A percentile compares a stretch with the other conserved stretches of the same genome.
phyloP scores from a whole-genome alignment of 768 basidiomycete genomes.

The Coprinopsis sp. region DNA sequence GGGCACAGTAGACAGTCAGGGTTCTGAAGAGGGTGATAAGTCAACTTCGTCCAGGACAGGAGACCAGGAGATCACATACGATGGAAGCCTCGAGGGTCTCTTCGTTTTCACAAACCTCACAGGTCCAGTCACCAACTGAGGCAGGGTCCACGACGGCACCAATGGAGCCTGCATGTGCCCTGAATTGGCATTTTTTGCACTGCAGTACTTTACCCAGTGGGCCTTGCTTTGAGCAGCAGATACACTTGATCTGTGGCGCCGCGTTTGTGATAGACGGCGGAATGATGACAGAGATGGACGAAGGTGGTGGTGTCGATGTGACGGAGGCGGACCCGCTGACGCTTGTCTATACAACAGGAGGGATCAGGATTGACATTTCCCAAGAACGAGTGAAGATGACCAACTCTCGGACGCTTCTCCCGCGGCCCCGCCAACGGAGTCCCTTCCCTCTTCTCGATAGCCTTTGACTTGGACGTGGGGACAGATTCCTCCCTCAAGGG shows the following conservation, averaged over 20 bases:
- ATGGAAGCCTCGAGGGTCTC: slow-evolving; percentile 77
- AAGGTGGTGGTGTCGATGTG: slow-evolving; percentile 68
- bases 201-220: slow-evolving; percentile 74
- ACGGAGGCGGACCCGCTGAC: slow-evolving; percentile 40
- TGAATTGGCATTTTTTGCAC: slow-evolving; percentile 76
- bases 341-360: slow-evolving; percentile 35
- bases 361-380: neutral
- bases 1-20: slow-evolving; percentile 87
- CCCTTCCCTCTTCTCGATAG: slow-evolving; percentile 61
- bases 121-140: slow-evolving; percentile 71
- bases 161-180: slow-evolving; percentile 77
- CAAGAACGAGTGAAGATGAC: slow-evolving; percentile 11
- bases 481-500: slow-evolving; percentile 64
- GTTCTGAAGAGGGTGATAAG: slow-evolving; percentile 42
- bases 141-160: slow-evolving; percentile 65
- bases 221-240: slow-evolving; percentile 71
- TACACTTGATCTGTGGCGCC: slow-evolving; percentile 65
- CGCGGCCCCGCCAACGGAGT: slow-evolving; percentile 43
- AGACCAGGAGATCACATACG: slow-evolving; percentile 37
- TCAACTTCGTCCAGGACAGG: neutral
- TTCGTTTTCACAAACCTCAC: slow-evolving; percentile 85
- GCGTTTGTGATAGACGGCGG: slow-evolving; percentile 55
- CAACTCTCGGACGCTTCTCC: slow-evolving; percentile 42
- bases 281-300: slow-evolving; percentile 46
- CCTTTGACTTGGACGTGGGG: slow-evolving; percentile 47